Percentiles rank a stretch among this genome's conserved stretches.
phyloP scores from a whole-genome alignment of 495 filamentous ascomycete genomes.

The Beverwykella pulmonaria region DNA sequence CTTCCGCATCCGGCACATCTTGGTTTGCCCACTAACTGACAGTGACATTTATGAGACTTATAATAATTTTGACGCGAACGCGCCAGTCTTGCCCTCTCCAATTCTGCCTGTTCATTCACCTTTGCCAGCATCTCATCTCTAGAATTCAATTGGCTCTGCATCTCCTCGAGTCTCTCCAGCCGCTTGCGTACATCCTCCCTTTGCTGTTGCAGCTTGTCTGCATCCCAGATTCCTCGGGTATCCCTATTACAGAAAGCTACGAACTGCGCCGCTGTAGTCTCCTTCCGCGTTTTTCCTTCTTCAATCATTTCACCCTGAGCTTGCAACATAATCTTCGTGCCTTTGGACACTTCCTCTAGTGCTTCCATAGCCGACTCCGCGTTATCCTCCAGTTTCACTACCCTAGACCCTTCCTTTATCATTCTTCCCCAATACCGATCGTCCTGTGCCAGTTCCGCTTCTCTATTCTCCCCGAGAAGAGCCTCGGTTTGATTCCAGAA shows the following conservation, averaged over 20 bases:
- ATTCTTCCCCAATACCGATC: conserved; percentile 41
- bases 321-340: conserved; percentile 36
- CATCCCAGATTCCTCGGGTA: not conserved
- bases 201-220: not conserved
- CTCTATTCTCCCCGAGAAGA: not conserved
- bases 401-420: conserved; percentile 2
- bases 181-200: not conserved
- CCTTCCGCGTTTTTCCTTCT: conserved; percentile 30
- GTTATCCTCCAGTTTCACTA: not conserved
- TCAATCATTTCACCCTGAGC: conserved; percentile 44
- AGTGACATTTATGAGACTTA: not conserved
- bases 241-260: not conserved
- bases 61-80: not conserved
- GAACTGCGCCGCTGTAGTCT: conserved; percentile 37
- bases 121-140: too few relatives aligned
- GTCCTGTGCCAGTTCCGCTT: conserved; percentile 28
- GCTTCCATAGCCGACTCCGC: not conserved
- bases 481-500: conserved; percentile 7
- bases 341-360: conserved; percentile 35
- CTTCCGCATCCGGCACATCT: not conserved
- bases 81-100: too few relatives aligned
- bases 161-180: not conserved
- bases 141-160: too few relatives aligned
- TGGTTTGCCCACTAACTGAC: not conserved
- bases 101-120: too few relatives aligned